Percentiles rank a stretch among this genome's conserved stretches.
Conservation (phyloP, 371 early-diverging fungal genomes). For the Gilbertella persicaria region DNA sequence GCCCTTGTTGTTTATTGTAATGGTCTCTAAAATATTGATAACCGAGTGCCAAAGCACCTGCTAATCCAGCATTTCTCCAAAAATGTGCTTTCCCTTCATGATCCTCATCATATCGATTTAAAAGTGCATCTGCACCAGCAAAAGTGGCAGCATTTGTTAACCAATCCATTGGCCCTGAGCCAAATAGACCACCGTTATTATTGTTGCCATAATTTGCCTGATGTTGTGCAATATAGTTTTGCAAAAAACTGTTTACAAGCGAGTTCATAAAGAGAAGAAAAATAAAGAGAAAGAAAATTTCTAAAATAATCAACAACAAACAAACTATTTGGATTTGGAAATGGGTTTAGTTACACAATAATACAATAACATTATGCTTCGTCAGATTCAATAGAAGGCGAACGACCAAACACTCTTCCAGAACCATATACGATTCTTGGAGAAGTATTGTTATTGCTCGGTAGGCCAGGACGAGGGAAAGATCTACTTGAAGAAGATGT, state of each 20-base stretch:
- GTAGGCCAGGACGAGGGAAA: constrained; percentile 3
- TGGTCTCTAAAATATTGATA: constrained; percentile 25
- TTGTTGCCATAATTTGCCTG: background rate
- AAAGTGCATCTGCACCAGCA: constrained; percentile 20
- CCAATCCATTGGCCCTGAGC: constrained; percentile 21
- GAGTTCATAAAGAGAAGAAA: too few species aligned
- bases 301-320: too few species aligned
- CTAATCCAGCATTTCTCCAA: constrained; percentile 26
- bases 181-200: background rate
- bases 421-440: constrained; percentile 31
- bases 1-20: constrained; percentile 4
- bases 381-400: constrained; percentile 26
- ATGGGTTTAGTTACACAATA: too few species aligned
- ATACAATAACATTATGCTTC: too few species aligned
- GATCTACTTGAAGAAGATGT: background rate
- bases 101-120: constrained; percentile 17
- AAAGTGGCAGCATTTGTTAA: constrained; percentile 18
- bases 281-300: too few species aligned
- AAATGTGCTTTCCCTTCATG: constrained; percentile 14
- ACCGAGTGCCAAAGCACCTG: constrained; percentile 25
- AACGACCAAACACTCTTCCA: constrained; percentile 51
- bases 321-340: too few species aligned
- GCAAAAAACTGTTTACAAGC: constrained; percentile 9
- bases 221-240: constrained; percentile 13
- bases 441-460: constrained; percentile 8